Conservation (phyloP, 345 rosid species). For the Rhizophora mangle region DNA sequence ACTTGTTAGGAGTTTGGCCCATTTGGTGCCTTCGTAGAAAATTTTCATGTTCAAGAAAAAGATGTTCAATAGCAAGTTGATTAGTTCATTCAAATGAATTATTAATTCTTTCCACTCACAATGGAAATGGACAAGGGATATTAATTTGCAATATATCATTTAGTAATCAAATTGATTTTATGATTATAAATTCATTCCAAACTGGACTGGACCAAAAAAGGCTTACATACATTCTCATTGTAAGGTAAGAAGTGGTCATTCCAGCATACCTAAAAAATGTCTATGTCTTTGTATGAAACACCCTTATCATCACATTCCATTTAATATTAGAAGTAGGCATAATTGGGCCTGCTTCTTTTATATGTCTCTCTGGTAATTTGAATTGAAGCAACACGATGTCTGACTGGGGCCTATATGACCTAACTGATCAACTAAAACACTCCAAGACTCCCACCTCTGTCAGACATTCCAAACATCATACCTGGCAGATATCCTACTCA, state of each 20-base stretch:
- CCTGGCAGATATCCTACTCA: not conserved
- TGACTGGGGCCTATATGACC: too few relatives aligned
- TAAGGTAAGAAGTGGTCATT: not conserved
- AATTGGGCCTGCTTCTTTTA: not conserved
- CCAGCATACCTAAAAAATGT: too few relatives aligned
- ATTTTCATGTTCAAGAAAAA: not conserved
- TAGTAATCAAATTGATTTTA: too few relatives aligned
- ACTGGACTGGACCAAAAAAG: not conserved
- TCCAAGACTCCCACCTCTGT: not conserved
- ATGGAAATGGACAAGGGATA: too few relatives aligned
- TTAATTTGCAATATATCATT: too few relatives aligned
- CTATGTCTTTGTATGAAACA: not conserved
- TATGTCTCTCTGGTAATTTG: not conserved
- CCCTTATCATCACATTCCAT: not conserved
- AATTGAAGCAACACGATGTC: too few relatives aligned
- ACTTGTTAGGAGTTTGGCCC: not conserved
- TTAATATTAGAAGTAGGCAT: not conserved
- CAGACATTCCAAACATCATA: not conserved
- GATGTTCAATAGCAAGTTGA: too few relatives aligned
- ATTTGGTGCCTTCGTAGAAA: not conserved
- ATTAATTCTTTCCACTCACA: too few relatives aligned
- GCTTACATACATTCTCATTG: conserved; percentile 3
- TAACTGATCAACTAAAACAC: not conserved
- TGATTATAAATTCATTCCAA: too few relatives aligned
- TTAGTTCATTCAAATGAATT: too few relatives aligned